Percentiles rank a stretch among this genome's conserved stretches.
Evolutionary conservation across 2,329 filamentous ascomycete species (phyloP).

Genomic region (Colletotrichum destructivum): DNA sequence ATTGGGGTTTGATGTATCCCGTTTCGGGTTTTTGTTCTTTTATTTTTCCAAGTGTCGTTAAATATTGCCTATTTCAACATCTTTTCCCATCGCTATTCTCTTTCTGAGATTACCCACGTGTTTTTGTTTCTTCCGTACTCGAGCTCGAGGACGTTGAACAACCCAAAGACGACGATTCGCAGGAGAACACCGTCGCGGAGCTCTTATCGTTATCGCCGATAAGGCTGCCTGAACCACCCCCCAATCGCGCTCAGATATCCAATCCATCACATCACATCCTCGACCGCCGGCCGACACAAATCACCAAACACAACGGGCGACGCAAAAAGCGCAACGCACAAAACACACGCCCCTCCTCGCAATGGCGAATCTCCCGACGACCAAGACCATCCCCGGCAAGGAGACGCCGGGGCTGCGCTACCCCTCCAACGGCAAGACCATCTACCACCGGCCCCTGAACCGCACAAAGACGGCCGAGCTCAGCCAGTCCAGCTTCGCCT

Average conservation of each 20-base stretch:
- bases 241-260: background rate
- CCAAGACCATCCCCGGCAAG: conserved; percentile 60
- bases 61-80: too few species aligned
- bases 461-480: conserved; percentile 90
- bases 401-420: conserved; percentile 81
- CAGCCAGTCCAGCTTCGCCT: conserved; percentile 94
- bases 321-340: background rate
- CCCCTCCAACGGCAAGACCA: conserved; percentile 94
- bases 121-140: too few species aligned
- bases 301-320: background rate
- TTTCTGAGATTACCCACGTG: background rate
- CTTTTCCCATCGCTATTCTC: background rate
- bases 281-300: background rate
- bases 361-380: conserved; percentile 68
- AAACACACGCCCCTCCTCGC: conserved; percentile 12
- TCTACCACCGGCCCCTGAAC: conserved; percentile 96
- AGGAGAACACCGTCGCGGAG: background rate
- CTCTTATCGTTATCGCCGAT: conserved; percentile 42
- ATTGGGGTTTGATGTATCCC: background rate
- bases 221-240: conserved; percentile 17
- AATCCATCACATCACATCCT: background rate
- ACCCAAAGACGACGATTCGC: background rate
- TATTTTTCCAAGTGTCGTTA: background rate
- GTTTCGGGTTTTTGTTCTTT: background rate
- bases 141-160: too few species aligned